These are phyloP conservation scores for Pezicula rhizophila DNA, from an alignment of 2,329 filamentous ascomycete genomes.

Conservation along the genomic window DNA sequence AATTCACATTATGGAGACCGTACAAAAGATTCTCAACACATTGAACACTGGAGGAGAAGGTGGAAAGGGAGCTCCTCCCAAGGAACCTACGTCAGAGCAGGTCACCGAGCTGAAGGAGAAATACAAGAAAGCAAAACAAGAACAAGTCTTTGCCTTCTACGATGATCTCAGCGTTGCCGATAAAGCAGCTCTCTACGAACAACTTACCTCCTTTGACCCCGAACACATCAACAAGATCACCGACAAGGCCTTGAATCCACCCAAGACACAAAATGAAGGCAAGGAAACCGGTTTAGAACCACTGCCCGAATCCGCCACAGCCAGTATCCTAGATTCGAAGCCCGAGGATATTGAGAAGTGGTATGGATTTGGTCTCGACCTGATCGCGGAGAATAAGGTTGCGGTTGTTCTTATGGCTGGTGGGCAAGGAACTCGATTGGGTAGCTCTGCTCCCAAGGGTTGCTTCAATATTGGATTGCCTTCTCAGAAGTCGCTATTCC, in stretches of 20 bases:
- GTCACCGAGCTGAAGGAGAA: constrained; percentile 56
- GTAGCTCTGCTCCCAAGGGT: constrained; percentile 92
- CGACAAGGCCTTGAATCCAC: constrained; percentile 73
- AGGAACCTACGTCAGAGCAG: constrained; percentile 31
- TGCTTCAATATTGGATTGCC: constrained; percentile 96
- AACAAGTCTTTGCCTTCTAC: constrained; percentile 82
- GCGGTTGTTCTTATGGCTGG: constrained; percentile 94
- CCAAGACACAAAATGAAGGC: constrained; percentile 42
- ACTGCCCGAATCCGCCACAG: constrained; percentile 77
- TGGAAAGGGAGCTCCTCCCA: constrained; percentile 19
- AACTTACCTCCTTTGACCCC: constrained; percentile 78
- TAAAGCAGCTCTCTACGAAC: constrained; percentile 72
- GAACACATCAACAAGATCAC: constrained; percentile 82
- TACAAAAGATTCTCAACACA: constrained; percentile 42
- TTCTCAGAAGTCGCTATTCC: constrained; percentile 90
- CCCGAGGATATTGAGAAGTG: constrained; percentile 72
- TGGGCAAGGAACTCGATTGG: constrained; percentile 89
- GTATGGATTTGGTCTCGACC: constrained; percentile 66
- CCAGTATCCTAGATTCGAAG: constrained; percentile 86
- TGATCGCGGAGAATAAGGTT: constrained; percentile 64
- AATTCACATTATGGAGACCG: constrained; percentile 23
- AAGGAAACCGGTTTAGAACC: constrained; percentile 60
- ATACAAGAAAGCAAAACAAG: constrained; percentile 70
- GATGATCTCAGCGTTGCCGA: constrained; percentile 69
- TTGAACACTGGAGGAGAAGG: constrained; percentile 30